A percentile compares a stretch with the other conserved stretches of the same genome.
phyloP scores from a whole-genome alignment of 305 asterid species.

The Fraxinus xanthoxyloides region DNA sequence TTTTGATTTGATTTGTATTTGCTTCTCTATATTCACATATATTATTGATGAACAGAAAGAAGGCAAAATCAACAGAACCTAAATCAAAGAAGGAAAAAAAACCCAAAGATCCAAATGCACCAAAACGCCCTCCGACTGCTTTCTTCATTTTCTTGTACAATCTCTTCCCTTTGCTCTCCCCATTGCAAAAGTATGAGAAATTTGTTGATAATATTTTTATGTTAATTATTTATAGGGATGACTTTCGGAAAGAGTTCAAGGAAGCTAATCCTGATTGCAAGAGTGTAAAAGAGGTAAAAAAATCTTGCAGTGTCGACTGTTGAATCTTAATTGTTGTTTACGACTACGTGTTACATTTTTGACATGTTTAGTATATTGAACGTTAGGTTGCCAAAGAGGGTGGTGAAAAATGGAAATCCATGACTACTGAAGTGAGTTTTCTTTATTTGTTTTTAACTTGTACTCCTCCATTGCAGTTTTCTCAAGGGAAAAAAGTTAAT shows the following conservation, averaged over 20 bases:
- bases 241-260: conserved; percentile 64
- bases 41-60: conserved; percentile 34
- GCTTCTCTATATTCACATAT: not conserved
- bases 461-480: not conserved
- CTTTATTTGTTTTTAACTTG: not conserved
- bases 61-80: conserved; percentile 35
- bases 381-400: conserved; percentile 84
- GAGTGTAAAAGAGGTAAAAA: conserved; percentile 52
- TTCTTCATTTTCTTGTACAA: conserved; percentile 77
- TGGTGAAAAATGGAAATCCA: conserved; percentile 79
- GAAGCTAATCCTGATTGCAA: conserved; percentile 80
- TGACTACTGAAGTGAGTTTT: conserved; percentile 63
- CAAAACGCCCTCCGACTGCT: conserved; percentile 78
- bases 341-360: not conserved
- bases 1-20: not conserved
- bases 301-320: not conserved
- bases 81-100: conserved; percentile 46
- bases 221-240: conserved; percentile 45
- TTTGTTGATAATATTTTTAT: not conserved
- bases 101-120: conserved; percentile 42
- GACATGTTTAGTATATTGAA: not conserved
- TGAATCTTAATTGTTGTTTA: not conserved
- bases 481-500: too few relatives aligned
- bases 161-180: not conserved
- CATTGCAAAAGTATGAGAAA: not conserved